Base-by-base conservation (phyloP, 1,284 basidiomycete genomes). In the Puccinia hordei region DNA sequence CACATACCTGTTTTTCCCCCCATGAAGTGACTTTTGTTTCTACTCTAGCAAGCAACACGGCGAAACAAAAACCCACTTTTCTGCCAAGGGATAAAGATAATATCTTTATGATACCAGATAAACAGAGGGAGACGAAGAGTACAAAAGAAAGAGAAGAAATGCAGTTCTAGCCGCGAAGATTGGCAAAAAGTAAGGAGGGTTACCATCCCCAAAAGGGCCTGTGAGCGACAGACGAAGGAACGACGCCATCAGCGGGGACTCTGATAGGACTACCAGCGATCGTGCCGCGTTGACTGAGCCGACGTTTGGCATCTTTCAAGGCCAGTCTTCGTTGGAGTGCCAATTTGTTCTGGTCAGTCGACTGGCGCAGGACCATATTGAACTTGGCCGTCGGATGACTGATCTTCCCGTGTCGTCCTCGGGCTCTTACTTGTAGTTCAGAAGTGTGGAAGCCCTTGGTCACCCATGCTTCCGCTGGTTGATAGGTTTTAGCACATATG, bases 351-450 rank as follows among this genome's bases (percentile, higher is more conserved):
- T 30, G 30, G 33, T 73, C 71, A n/a, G 46, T 46, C 6, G 61
- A 66, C 65, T 77, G 59, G 35, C 61, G 59, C 24, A 77, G 38
- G 51, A 77, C 63, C 13, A 77, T 12, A 33, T 65, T 66, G 19
- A 77, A 68, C 38, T 68, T 66, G n/a, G 75, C 44, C 5, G 75
- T 77, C 22, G 75, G 76, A 49, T 79, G 76, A 13, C 33, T 71
- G 10, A 79, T 69, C 68, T 49, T 66, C 8, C 76, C 76, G 69
- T 79, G 76, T 41, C 66, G 66, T 41, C 76, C 76, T 27, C 76
- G 30, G 17, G 66, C 76, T 79, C 76, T 41, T 55, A 79, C 66
- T 71, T 79, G 76, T 44, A 79, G 55, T 49, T 79, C 76, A 22
- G 53, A 33, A 2, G 66, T 79, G 30, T 79, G 65, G 24, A 69